Conservation (phyloP, 2,329 filamentous ascomycete genomes). For the Stemphylium lycopersici region DNA sequence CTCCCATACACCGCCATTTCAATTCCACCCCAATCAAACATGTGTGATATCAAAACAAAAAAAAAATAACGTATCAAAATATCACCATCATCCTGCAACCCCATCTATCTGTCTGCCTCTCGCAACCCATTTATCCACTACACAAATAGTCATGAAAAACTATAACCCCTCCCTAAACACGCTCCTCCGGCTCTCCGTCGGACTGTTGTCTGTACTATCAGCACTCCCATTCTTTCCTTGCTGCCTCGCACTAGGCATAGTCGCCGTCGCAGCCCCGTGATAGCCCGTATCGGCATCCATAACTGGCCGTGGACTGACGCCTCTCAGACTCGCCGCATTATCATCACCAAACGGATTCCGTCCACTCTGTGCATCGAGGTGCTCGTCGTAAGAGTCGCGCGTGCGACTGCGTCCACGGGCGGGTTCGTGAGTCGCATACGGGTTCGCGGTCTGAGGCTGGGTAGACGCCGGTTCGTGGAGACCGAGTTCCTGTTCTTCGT, state of each 20-base stretch:
- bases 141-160: background rate
- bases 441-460: conserved; percentile 48
- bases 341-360: conserved; percentile 49
- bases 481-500: conserved; percentile 78
- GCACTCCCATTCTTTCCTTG: conserved; percentile 41
- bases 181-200: conserved; percentile 68
- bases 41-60: background rate
- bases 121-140: background rate
- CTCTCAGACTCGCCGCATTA: conserved; percentile 60
- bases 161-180: conserved; percentile 74
- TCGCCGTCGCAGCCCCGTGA: conserved; percentile 47
- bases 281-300: conserved; percentile 55
- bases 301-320: conserved; percentile 75
- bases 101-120: too few relatives aligned
- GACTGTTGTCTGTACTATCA: conserved; percentile 60
- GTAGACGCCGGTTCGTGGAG: conserved; percentile 51
- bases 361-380: conserved; percentile 37
- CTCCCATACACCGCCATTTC: too few relatives aligned
- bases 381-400: conserved; percentile 52
- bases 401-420: conserved; percentile 56
- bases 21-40: background rate
- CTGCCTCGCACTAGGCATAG: conserved; percentile 46
- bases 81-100: too few relatives aligned
- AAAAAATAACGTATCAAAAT: background rate
- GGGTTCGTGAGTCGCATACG: conserved; percentile 34